Conservation (phyloP, 352 stramenopile genomes). For the Pythium folliculosum region DNA sequence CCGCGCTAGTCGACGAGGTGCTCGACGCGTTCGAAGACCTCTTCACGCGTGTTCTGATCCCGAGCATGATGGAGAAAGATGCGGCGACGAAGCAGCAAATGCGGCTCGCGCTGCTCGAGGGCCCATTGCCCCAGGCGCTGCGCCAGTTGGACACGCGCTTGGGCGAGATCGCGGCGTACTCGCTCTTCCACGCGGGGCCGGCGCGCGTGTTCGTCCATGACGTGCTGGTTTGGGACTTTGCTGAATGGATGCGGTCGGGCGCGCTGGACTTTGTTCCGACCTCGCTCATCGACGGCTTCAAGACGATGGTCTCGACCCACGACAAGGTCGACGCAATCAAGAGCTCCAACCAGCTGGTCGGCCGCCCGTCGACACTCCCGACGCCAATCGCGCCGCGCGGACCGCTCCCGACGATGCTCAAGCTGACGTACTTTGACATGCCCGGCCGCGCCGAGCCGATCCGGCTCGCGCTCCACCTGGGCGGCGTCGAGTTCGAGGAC, state of each 20-base stretch:
- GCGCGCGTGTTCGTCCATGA: not conserved
- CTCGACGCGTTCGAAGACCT: constrained; percentile 29
- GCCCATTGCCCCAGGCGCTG: constrained; percentile 1
- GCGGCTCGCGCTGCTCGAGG: constrained; percentile 17
- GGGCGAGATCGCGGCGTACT: not conserved
- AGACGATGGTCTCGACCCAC: not conserved
- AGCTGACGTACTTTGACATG: constrained; percentile 18
- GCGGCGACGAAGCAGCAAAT: not conserved
- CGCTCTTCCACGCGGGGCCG: not conserved
- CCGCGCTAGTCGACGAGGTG: constrained; percentile 9
- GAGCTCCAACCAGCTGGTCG: not conserved
- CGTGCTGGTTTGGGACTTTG: constrained; percentile 7
- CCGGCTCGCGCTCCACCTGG: constrained; percentile 34
- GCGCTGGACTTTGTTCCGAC: constrained; percentile 13
- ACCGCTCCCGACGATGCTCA: not conserved
- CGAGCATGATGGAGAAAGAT: not conserved
- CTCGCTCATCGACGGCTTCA: constrained; percentile 4
- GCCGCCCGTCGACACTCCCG: too few relatives aligned
- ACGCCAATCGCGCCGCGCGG: too few relatives aligned
- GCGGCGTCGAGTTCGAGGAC: constrained; percentile 41
- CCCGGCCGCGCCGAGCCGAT: not conserved
- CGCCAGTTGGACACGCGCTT: not conserved
- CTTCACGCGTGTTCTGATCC: constrained; percentile 20
- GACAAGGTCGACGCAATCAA: not conserved
- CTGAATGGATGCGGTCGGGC: not conserved